A percentile compares a stretch with the other conserved stretches of the same genome.
Conservation (phyloP, 768 basidiomycete species). For the Amylocystis lapponica region DNA sequence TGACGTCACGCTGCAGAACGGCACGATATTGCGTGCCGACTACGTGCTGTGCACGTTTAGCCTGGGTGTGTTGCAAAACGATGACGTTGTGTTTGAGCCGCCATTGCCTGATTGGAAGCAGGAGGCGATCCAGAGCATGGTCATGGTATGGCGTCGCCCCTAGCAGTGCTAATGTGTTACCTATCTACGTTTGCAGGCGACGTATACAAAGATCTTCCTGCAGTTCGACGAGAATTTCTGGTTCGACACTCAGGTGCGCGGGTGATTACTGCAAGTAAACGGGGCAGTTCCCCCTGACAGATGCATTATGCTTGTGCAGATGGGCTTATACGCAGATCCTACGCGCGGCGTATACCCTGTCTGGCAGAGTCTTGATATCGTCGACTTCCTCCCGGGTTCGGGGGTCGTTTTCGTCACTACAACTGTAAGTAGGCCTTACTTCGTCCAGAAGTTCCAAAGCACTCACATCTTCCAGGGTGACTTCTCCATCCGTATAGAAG, state of each 20-base stretch:
- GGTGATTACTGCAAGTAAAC: too few relatives aligned
- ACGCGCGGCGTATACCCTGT: slow-evolving; percentile 59
- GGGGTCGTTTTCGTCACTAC: slow-evolving; percentile 51
- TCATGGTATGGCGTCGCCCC: slow-evolving; percentile 39
- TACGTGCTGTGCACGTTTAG: slow-evolving; percentile 64
- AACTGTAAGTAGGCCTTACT: slow-evolving; percentile 26
- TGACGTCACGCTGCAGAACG: slow-evolving; percentile 40
- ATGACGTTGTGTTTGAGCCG: slow-evolving; percentile 53
- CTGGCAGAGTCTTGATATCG: slow-evolving; percentile 61
- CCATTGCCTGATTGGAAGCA: slow-evolving; percentile 51
- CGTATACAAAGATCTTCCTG: slow-evolving; percentile 65
- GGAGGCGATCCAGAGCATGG: slow-evolving; percentile 59
- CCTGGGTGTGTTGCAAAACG: slow-evolving; percentile 59
- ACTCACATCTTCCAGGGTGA: slow-evolving; percentile 38
- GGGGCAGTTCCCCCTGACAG: too few relatives aligned
- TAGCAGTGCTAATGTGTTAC: not conserved
- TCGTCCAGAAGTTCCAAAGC: not conserved
- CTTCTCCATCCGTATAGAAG: slow-evolving; percentile 50
- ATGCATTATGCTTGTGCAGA: slow-evolving; percentile 26
- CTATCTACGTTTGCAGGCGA: slow-evolving; percentile 29
- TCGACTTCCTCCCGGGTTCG: slow-evolving; percentile 54
- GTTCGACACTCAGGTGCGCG: slow-evolving; percentile 39
- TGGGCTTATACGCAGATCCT: slow-evolving; percentile 51
- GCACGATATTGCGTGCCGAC: slow-evolving; percentile 41
- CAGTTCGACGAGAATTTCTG: slow-evolving; percentile 60